phyloP scores from a whole-genome alignment of 225 moss, liverwort and hornwort genomes.

The Straminergon stramineum region DNA sequence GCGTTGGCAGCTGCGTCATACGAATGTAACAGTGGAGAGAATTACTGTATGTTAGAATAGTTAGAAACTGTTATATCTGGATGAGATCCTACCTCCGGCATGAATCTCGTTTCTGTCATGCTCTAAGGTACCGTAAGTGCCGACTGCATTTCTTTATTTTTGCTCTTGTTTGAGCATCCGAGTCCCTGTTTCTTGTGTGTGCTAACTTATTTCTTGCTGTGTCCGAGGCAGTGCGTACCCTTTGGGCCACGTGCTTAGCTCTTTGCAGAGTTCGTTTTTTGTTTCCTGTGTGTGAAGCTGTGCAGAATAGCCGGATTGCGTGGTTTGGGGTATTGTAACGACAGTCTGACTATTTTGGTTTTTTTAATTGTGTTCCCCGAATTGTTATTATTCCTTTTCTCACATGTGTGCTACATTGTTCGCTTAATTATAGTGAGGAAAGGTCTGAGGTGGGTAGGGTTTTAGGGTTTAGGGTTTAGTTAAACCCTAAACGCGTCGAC shows the following conservation, averaged over 20 bases:
- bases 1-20: neutral
- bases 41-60: too few species aligned
- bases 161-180: neutral
- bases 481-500: too few species aligned
- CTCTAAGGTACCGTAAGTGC: neutral
- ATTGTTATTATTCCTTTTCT: neutral
- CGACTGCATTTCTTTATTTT: neutral
- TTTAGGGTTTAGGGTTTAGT: neutral
- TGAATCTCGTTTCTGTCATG: too few species aligned
- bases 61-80: neutral
- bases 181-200: neutral
- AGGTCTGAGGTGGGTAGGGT: neutral
- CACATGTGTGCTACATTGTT: neutral
- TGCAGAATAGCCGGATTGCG: neutral
- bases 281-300: neutral
- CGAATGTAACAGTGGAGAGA: neutral
- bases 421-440: neutral
- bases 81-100: neutral
- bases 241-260: neutral
- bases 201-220: too few species aligned
- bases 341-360: neutral
- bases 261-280: neutral
- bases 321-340: neutral
- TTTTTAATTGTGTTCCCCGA: neutral
- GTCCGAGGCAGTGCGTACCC: neutral